Evolutionary conservation across 2,329 filamentous ascomycete genomes (phyloP).

Genomic region (Thielaviopsis ethacetica): DNA sequence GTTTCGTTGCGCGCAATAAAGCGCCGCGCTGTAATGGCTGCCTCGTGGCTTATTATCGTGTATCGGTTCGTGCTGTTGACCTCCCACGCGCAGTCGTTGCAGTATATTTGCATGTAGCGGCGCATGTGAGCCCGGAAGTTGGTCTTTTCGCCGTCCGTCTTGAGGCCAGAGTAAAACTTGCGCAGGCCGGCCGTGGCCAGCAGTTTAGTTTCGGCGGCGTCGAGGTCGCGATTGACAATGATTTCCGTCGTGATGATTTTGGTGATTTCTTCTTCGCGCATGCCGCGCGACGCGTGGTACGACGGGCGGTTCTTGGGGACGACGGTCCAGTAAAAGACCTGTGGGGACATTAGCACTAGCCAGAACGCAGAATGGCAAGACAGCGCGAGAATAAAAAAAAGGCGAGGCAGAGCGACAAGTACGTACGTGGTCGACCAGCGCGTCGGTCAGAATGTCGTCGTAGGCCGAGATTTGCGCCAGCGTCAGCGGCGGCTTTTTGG

Average conservation of each 20-base stretch:
- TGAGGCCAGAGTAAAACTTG: conserved; percentile 52
- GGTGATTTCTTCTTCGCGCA: conserved; percentile 47
- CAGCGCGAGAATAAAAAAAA: not conserved
- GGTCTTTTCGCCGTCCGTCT: conserved; percentile 62
- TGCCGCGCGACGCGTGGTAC: conserved; percentile 68
- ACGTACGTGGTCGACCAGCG: conserved; percentile 84
- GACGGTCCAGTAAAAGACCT: conserved; percentile 87
- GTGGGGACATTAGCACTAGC: not conserved
- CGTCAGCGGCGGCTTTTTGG: conserved; percentile 58
- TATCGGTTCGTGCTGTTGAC: conserved; percentile 86
- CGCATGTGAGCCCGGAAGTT: conserved; percentile 76
- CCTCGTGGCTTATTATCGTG: conserved; percentile 79
- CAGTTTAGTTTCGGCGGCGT: conserved; percentile 54
- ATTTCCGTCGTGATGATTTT: conserved; percentile 48
- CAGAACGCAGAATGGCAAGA: not conserved
- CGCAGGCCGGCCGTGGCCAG: conserved; percentile 57
- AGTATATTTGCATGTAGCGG: conserved; percentile 84
- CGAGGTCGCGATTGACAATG: conserved; percentile 56
- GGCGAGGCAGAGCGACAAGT: not conserved
- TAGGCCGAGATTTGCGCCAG: conserved; percentile 79
- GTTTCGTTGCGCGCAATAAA: conserved; percentile 67
- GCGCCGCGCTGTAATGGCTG: conserved; percentile 65
- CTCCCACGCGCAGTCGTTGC: conserved; percentile 88
- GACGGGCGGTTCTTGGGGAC: conserved; percentile 87
- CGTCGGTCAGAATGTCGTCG: conserved; percentile 91